Percentiles rank a stretch among this genome's conserved stretches.
Evolutionary conservation across 805 yeast species (phyloP).

Genomic region (Spathaspora passalidarum): DNA sequence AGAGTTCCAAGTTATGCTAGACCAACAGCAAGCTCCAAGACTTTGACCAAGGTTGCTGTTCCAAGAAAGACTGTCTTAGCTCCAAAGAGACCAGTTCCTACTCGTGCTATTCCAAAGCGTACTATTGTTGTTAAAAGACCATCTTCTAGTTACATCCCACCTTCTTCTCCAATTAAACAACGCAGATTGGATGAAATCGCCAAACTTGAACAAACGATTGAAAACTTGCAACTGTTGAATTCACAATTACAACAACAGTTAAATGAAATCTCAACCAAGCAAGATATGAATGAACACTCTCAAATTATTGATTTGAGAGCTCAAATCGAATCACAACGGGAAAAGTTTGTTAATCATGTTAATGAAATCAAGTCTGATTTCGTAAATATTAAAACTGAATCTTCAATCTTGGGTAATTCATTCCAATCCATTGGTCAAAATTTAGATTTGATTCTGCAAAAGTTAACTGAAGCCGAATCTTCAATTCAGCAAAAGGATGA

Average conservation of each 20-base stretch:
- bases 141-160: neutral
- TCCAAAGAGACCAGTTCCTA: neutral
- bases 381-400: neutral
- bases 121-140: neutral
- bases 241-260: neutral
- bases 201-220: neutral
- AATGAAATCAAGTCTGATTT: neutral
- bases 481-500: neutral
- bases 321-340: neutral
- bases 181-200: neutral
- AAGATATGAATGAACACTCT: neutral
- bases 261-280: neutral
- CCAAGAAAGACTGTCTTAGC: neutral
- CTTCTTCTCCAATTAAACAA: neutral
- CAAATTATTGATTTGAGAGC: neutral
- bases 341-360: neutral
- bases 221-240: neutral
- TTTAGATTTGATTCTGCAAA: neutral
- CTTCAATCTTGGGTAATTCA: neutral
- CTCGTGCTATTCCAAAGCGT: neutral
- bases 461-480: neutral
- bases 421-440: neutral
- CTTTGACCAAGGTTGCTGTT: neutral
- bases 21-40: slow-evolving; percentile 26
- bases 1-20: slow-evolving; percentile 28